Evolutionary conservation across 257 asterid species (phyloP), one percentile per base, ranked within the genome.

Genomic region (Datura wrightii): DNA sequence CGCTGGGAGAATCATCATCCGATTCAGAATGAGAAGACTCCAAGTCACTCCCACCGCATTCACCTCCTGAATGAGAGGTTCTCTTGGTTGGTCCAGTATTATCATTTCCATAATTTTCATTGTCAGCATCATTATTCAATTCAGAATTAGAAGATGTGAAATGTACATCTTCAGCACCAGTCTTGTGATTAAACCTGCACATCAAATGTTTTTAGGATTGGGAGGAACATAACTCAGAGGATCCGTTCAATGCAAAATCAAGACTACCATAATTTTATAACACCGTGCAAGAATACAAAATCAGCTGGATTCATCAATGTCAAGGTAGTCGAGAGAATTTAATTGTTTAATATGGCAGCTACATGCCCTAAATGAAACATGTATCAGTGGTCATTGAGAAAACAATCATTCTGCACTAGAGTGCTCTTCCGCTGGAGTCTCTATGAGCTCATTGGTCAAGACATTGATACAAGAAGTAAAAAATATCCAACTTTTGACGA

Each of bases 101-200:
- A 37, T 82, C 86, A 83, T 82, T 87, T 82, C 87, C 88, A 79
- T 83, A 39, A 72, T 86, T 85, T 67, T 46, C 88, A 67, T 55
- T 69, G 14, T 86, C 91, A 8, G 87, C 60, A 52, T 89, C 94
- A 46, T 58, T 11, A 86, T 91, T 94, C 69, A 93, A 92, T 74
- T 91, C 93, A 80, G 89, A 90, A 78, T 63, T 82, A 79, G 91
- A 88, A 37, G 95, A 91, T 66, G 99, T 92, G 84, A 96, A 89
- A 89, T 96, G 99, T 85, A 96, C 98, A 89, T 96, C 97, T 89
- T 96, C 98, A 60, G 91, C 97, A 16, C 93, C 93, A 78, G 97
- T 96, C 88, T 96, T 96, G 97, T 96, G 99, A 89, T 96, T 96
- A 87, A 96, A 96, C 79, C 98, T 95, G 94, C 84, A 62, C 55